Percentiles rank a stretch among this genome's conserved stretches.
phyloP scores from a whole-genome alignment of 306 rosid species.

The Medicago arabica region DNA sequence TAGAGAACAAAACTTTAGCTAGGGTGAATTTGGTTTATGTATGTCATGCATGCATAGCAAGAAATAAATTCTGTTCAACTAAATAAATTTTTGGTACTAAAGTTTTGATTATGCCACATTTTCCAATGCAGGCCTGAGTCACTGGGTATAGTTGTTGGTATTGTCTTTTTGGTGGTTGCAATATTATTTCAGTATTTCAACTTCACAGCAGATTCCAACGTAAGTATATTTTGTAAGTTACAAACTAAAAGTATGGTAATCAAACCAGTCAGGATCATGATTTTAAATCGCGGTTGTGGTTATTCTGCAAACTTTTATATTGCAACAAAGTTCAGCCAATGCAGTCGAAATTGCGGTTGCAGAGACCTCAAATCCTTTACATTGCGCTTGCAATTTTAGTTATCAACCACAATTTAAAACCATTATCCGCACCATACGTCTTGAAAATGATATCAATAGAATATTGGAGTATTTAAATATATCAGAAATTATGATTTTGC shows the following conservation, averaged over 20 bases:
- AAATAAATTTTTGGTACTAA: neutral
- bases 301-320: neutral
- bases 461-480: no score
- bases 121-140: conserved; percentile 86
- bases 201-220: conserved; percentile 88
- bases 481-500: no score
- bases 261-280: neutral
- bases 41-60: neutral
- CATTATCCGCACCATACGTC: no score
- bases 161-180: conserved; percentile 81
- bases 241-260: neutral
- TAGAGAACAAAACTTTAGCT: conserved; percentile 13
- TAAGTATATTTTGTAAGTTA: conserved; percentile 43
- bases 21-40: conserved; percentile 3
- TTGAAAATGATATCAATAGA: no score
- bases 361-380: no score
- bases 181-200: conserved; percentile 90
- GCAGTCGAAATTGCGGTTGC: neutral
- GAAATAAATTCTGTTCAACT: neutral
- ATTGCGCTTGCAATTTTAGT: no score
- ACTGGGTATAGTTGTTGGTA: conserved; percentile 87
- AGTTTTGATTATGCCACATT: conserved; percentile 23
- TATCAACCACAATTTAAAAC: no score
- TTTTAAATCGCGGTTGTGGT: neutral
- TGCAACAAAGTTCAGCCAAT: neutral